phyloP scores from a whole-genome alignment of 1,284 basidiomycete species.

The Leccinum pachyderme region DNA sequence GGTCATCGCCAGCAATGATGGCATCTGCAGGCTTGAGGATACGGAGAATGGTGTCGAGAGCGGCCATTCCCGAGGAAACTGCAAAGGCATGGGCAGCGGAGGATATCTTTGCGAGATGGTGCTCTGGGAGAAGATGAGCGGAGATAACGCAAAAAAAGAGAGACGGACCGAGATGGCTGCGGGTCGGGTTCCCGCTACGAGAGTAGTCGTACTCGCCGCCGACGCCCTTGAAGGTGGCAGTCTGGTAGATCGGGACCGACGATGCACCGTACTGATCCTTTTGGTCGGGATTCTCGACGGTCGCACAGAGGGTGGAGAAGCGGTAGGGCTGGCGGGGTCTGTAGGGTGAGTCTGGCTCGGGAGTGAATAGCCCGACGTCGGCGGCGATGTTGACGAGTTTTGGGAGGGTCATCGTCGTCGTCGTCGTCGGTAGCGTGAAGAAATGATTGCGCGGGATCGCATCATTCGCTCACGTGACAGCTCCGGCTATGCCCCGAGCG shows the following conservation, averaged over 20 bases:
- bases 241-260: conserved; percentile 96
- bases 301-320: conserved; percentile 87
- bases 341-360: conserved; percentile 73
- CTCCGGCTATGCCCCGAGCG: conserved; percentile 21
- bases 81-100: conserved; percentile 86
- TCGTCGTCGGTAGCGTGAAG: background rate
- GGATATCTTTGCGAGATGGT: conserved; percentile 94
- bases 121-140: conserved; percentile 54
- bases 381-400: conserved; percentile 23
- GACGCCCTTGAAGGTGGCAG: conserved; percentile 97
- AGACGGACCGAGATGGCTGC: conserved; percentile 84
- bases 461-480: conserved; percentile 20
- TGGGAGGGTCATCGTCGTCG: conserved; percentile 18
- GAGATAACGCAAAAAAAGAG: background rate
- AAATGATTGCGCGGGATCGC: background rate
- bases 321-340: conserved; percentile 67
- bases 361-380: conserved; percentile 58
- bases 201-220: conserved; percentile 92
- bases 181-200: conserved; percentile 94
- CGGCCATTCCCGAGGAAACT: conserved; percentile 97
- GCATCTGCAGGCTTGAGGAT: conserved; percentile 93
- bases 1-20: conserved; percentile 94
- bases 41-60: conserved; percentile 92
- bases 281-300: conserved; percentile 83
- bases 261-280: conserved; percentile 97